Evolutionary conservation across 2,329 filamentous ascomycete species (phyloP), one percentile per base, ranked within the genome.

Genomic region (Coniochaeta prunicola): DNA sequence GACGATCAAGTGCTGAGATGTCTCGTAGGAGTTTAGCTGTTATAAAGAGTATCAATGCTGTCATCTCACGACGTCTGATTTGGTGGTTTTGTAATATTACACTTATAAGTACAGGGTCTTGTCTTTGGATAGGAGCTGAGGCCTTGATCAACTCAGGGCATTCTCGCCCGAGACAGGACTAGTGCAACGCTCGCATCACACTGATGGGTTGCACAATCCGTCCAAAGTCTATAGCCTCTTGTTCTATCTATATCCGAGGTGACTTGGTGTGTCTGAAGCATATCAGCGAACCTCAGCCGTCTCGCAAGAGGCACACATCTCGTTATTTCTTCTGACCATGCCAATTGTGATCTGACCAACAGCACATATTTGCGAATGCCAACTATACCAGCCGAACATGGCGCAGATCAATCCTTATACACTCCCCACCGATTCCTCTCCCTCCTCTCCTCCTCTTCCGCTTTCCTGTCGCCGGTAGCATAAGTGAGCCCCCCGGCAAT

Each of bases 1-100:
- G 77, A 76, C 73, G 66, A 77, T 82, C 80, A 83, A 83, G 80
- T 76, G 80, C 80, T 83, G 80, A 82, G 73, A 71, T 65, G 77
- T 80, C 12, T 78, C 80, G 77, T 73, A 58, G 66, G 72, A 66
- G 67, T 72, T 56, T 30, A 28, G 45, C 9, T 50, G 45, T n/a
- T 10, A 17, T 10, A 50, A 21, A 48, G n/a, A 28, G 28, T n/a
- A 21, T 45, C 24, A 21, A 15, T 6, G 34, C 7, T 36, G 17
- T 42, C n/a, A 42, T 42, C 10, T 42, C 17, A 19, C n/a, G 21
- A n/a, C 19, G n/a, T 42, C 6, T 21, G 8, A 21, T 21, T 42
- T 21, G 13, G 8, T 19, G 17, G 38, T 13, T 42, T 5, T 40
- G 38, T 45, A 45, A 8, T 45, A 24, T 45, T 24, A 24, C 40